phyloP scores from a whole-genome alignment of 495 filamentous ascomycete species.

The Chaetomium fimeti region DNA sequence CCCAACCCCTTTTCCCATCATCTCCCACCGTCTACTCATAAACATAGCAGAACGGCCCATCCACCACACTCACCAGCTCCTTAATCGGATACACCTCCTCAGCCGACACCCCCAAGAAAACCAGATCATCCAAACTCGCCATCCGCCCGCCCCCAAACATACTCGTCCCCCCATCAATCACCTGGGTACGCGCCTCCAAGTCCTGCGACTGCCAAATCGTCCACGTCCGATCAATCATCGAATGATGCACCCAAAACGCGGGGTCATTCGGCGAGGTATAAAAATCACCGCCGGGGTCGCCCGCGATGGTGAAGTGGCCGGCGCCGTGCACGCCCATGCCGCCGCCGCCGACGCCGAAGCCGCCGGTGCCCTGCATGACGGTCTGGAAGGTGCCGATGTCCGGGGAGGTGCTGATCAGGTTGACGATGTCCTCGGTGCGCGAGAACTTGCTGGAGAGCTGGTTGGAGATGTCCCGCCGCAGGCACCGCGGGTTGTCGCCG shows the following conservation, averaged over 20 bases:
- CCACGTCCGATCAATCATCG: conserved; percentile 65
- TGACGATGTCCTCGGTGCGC: conserved; percentile 50
- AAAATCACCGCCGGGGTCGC: conserved; percentile 46
- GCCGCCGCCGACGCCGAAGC: conserved; percentile 11
- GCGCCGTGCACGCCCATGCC: conserved; percentile 41
- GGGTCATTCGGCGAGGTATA: conserved; percentile 65
- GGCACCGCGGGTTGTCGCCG: conserved; percentile 59
- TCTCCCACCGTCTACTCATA: conserved; percentile 44
- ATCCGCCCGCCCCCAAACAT: conserved; percentile 37
- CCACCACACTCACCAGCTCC: conserved; percentile 46
- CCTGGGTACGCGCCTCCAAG: conserved; percentile 33
- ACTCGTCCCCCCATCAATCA: conserved; percentile 41
- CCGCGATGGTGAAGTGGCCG: conserved; percentile 46
- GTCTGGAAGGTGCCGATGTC: conserved; percentile 49
- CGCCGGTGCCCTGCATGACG: conserved; percentile 37
- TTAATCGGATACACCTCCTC: conserved; percentile 43
- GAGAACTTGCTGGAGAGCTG: conserved; percentile 46
- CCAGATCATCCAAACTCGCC: conserved; percentile 43
- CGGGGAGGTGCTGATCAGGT: conserved; percentile 46
- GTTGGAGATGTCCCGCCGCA: conserved; percentile 63
- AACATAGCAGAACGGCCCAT: conserved; percentile 53
- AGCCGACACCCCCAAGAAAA: conserved; percentile 45
- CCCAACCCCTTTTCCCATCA: too few species aligned
- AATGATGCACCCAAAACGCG: conserved; percentile 66
- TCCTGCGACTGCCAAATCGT: conserved; percentile 63